Base-by-base conservation (phyloP, 352 stramenopile species). In the Bremia lactucae region DNA sequence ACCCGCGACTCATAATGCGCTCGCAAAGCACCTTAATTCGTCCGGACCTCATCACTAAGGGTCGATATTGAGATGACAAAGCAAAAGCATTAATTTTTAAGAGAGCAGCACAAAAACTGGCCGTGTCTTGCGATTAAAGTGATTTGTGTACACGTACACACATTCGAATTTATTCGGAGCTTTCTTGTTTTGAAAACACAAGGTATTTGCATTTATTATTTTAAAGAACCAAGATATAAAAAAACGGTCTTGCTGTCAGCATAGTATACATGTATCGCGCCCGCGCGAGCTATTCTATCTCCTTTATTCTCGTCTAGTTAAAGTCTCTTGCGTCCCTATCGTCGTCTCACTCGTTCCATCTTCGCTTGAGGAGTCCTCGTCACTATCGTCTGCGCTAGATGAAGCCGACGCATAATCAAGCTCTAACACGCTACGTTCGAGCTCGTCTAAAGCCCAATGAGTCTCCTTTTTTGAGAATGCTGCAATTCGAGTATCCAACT, bases 1-100 rank as follows among this genome's bases (percentile, higher is more conserved):
- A 90, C 40, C 80, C 80, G 41, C 77, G 80, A 51, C 70, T 85
- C 80, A 93, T 93, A 47, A 93, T 78, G 58, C 80, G 75, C 67
- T 93, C 80, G 21, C 74, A 87, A 38, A 93, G 73, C 37, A 93
- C 80, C 42, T 62, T 70, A 35, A 86, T 52, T 16, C 67, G 71
- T 21, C 63, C 61, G 0, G 47, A 13, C 35, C 37, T 68, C 58
- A 80, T 72, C n/a, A n/a, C n/a, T n/a, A n/a, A n/a, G n/a, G n/a
- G n/a, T n/a, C n/a, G n/a, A n/a, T n/a, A n/a, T n/a, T n/a, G n/a
- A n/a, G n/a, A n/a, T n/a, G n/a, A n/a, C n/a, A n/a, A n/a, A n/a
- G n/a, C n/a, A n/a, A n/a, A n/a, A n/a, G n/a, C n/a, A n/a, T n/a
- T n/a, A n/a, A n/a, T n/a, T n/a, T n/a, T n/a, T n/a, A n/a, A n/a